These are phyloP conservation scores for Boletus sp. DNA, from an alignment of 768 basidiomycete species.

Conservation along the genomic window DNA sequence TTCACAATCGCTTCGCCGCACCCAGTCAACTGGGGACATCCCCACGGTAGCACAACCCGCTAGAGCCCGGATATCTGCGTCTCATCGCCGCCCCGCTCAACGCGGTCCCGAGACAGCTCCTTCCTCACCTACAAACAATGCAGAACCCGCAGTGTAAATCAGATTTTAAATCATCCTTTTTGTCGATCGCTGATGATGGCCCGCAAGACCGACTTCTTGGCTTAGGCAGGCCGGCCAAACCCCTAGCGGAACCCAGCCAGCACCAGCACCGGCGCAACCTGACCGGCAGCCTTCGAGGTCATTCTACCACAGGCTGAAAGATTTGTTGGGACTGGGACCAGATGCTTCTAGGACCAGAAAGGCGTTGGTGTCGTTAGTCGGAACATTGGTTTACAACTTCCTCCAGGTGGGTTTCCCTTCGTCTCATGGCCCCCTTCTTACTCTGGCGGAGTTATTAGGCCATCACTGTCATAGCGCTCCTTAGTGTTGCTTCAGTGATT, in stretches of 20 bases:
- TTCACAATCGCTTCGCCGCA: constrained; percentile 34
- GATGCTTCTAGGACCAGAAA: constrained; percentile 51
- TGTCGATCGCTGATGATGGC: constrained; percentile 21
- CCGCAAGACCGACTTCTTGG: constrained; percentile 23
- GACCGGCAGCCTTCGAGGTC: constrained; percentile 16
- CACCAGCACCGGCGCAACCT: background rate
- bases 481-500: constrained; percentile 46
- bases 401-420: constrained; percentile 45
- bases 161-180: constrained; percentile 2
- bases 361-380: constrained; percentile 51
- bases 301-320: constrained; percentile 27
- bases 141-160: constrained; percentile 19
- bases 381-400: constrained; percentile 49
- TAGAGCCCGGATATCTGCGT: constrained; percentile 30
- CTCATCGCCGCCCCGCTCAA: constrained; percentile 28
- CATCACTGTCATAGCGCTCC: constrained; percentile 47
- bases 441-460: constrained; percentile 38
- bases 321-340: constrained; percentile 53
- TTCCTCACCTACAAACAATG: constrained; percentile 18
- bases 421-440: background rate
- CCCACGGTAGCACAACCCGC: constrained; percentile 23
- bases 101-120: constrained; percentile 20
- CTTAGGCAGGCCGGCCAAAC: constrained; percentile 24
- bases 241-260: constrained; percentile 12
- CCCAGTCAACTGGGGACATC: constrained; percentile 36